These are phyloP conservation scores for Neohortaea acidophila DNA, from an alignment of 495 filamentous ascomycete species.

Conservation along the genomic window DNA sequence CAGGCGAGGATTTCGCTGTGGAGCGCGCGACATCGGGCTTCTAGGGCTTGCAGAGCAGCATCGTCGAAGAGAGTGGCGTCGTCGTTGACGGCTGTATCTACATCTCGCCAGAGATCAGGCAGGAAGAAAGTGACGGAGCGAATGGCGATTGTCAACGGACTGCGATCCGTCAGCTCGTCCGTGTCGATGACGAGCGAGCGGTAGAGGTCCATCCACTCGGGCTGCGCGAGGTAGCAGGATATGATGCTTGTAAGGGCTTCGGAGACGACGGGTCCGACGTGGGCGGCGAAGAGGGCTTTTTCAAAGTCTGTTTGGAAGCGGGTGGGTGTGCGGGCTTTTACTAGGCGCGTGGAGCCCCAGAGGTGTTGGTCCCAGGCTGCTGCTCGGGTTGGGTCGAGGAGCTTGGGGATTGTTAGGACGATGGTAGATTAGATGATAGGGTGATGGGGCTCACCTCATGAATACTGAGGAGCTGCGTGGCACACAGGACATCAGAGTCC, in stretches of 20 bases:
- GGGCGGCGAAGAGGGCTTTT: slow-evolving; percentile 20
- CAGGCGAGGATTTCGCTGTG: slow-evolving; percentile 8
- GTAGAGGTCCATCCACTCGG: slow-evolving; percentile 13
- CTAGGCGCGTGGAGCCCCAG: slow-evolving; percentile 18
- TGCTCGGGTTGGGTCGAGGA: slow-evolving; percentile 17
- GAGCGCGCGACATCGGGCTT: slow-evolving; percentile 6
- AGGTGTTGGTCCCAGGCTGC: slow-evolving; percentile 20
- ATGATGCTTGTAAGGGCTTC: slow-evolving; percentile 13
- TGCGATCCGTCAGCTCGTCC: slow-evolving; percentile 6
- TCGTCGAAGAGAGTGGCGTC: background rate
- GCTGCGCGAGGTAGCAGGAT: slow-evolving; percentile 13
- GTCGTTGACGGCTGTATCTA: slow-evolving; percentile 10
- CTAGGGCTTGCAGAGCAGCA: background rate
- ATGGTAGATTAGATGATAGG: background rate
- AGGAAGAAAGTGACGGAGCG: slow-evolving; percentile 9
- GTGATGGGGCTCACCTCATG: slow-evolving; percentile 10
- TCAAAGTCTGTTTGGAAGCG: slow-evolving; percentile 21
- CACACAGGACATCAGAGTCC: slow-evolving; percentile 20
- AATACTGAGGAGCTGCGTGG: slow-evolving; percentile 19
- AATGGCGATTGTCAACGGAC: slow-evolving; percentile 4
- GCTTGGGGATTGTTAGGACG: slow-evolving; percentile 4
- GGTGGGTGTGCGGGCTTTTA: slow-evolving; percentile 16
- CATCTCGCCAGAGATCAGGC: slow-evolving; percentile 15
- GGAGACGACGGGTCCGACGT: slow-evolving; percentile 19
- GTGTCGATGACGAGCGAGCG: slow-evolving; percentile 6